phyloP scores from a whole-genome alignment of 352 stramenopile species.

The Phytopythium litorale region DNA sequence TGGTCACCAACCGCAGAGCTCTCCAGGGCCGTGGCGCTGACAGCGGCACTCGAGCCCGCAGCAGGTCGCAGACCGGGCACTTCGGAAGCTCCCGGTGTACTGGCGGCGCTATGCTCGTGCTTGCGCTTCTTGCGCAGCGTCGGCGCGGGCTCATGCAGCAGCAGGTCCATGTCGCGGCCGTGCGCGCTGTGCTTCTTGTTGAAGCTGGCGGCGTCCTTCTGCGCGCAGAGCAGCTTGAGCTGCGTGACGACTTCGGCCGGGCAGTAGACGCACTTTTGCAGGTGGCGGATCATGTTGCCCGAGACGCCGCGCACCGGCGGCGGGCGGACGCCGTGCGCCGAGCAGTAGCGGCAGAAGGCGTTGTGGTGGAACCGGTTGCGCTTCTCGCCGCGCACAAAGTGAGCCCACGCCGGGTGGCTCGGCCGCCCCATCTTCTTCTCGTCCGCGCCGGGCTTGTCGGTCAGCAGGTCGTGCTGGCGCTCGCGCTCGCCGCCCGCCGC shows the following conservation, averaged over 20 bases:
- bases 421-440: constrained; percentile 74
- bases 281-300: constrained; percentile 81
- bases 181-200: constrained; percentile 60
- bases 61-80: background rate
- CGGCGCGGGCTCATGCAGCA: constrained; percentile 25
- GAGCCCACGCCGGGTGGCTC: constrained; percentile 71
- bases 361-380: constrained; percentile 83
- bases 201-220: constrained; percentile 69
- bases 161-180: constrained; percentile 29
- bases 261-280: constrained; percentile 78
- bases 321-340: constrained; percentile 45
- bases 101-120: background rate
- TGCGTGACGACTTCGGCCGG: constrained; percentile 62
- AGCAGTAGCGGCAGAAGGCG: constrained; percentile 70
- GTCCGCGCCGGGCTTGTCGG: constrained; percentile 22
- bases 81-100: background rate
- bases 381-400: constrained; percentile 75
- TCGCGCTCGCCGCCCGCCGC: background rate
- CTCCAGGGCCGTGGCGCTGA: background rate
- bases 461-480: constrained; percentile 8
- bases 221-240: constrained; percentile 58
- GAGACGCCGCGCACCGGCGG: constrained; percentile 60
- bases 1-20: background rate
- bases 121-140: constrained; percentile 24
- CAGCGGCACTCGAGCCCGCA: background rate